Percentiles rank a stretch among this genome's conserved stretches.
These are phyloP conservation scores for Brassica juncea DNA, from an alignment of 345 rosid species.

Conservation along the genomic window DNA sequence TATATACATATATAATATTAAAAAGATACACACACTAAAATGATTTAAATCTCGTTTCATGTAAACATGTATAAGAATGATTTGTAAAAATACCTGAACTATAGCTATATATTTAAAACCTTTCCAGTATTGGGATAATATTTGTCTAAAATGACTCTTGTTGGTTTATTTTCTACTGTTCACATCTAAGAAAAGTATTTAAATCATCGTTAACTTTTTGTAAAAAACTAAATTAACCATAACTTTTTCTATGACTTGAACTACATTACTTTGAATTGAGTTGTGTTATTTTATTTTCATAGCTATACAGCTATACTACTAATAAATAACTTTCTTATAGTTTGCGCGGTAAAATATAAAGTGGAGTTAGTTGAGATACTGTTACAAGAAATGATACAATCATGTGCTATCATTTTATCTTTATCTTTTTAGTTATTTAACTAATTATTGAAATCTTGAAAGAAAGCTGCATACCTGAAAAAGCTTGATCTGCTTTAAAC, in stretches of 20 bases:
- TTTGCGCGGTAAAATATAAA: conserved; percentile 24
- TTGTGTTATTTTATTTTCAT: background rate
- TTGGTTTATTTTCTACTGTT: background rate
- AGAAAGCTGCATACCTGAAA: conserved; percentile 37
- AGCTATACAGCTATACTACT: background rate
- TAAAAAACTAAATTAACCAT: background rate
- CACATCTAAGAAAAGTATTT: background rate
- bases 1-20: background rate
- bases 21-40: conserved; percentile 10
- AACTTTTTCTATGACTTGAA: background rate
- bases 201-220: background rate
- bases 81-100: background rate
- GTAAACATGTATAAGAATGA: background rate
- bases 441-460: conserved; percentile 38
- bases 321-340: background rate
- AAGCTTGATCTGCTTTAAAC: conserved; percentile 36
- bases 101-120: background rate
- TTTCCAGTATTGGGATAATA: background rate
- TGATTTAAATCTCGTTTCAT: conserved; percentile 2
- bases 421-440: background rate
- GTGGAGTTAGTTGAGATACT: conserved; percentile 36
- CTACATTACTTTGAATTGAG: background rate
- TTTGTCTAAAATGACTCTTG: background rate
- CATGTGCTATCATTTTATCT: conserved; percentile 33
- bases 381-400: conserved; percentile 34